Evolutionary conservation across 306 rosid genomes (phyloP).

Genomic region (Pyrus pyrifolia): DNA sequence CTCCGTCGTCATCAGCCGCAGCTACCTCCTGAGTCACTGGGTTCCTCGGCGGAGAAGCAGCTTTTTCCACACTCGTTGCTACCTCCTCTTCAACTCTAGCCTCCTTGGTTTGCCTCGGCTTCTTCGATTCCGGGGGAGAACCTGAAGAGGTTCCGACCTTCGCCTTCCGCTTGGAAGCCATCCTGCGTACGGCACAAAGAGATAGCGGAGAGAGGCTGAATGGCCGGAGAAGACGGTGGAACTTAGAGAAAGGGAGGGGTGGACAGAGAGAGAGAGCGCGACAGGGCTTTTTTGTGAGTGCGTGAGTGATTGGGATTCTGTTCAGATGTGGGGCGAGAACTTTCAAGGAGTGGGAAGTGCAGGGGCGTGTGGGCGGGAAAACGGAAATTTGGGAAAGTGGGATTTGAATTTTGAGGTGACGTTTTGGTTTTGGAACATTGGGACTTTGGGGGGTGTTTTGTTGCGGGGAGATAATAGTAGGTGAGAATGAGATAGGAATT

Average conservation of each 20-base stretch:
- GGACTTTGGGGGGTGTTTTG: not conserved
- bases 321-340: not conserved
- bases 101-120: not conserved
- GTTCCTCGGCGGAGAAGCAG: not conserved
- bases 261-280: not conserved
- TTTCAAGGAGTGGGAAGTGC: not conserved
- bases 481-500: too few species aligned
- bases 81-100: not conserved
- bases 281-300: not conserved
- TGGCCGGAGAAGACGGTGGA: not conserved
- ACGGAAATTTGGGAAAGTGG: not conserved
- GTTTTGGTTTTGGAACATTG: not conserved
- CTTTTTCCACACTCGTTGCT: not conserved
- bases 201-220: not conserved
- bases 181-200: not conserved
- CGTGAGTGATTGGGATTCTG: not conserved
- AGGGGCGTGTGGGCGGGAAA: not conserved
- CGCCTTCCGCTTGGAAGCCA: conserved; percentile 16
- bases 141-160: not conserved
- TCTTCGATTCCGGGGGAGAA: not conserved
- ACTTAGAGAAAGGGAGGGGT: not conserved
- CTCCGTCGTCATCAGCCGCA: not conserved
- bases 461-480: not conserved
- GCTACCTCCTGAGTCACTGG: not conserved
- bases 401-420: not conserved